A percentile compares a stretch with the other conserved stretches of the same genome.
phyloP scores from a whole-genome alignment of 2,329 filamentous ascomycete species.

The Aspergillus uvarum region DNA sequence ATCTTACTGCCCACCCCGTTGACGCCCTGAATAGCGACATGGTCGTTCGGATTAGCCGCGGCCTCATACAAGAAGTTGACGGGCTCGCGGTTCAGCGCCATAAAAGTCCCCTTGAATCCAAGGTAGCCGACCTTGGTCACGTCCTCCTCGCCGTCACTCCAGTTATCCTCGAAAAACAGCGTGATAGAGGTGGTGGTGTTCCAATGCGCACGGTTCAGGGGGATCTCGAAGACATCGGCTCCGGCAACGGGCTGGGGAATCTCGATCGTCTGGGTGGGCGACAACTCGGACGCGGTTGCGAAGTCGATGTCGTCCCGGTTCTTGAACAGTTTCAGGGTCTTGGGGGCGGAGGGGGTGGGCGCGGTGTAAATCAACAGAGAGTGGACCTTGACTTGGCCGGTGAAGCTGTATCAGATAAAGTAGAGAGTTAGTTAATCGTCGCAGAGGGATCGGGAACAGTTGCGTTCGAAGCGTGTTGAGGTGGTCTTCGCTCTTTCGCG shows the following conservation, averaged over 20 bases:
- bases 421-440: neutral
- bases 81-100: slow-evolving; percentile 78
- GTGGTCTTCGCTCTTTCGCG: neutral
- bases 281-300: slow-evolving; percentile 65
- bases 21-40: slow-evolving; percentile 54
- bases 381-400: slow-evolving; percentile 89
- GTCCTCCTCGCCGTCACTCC: slow-evolving; percentile 75
- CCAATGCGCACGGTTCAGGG: slow-evolving; percentile 85
- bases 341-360: slow-evolving; percentile 67
- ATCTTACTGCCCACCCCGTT: slow-evolving; percentile 39
- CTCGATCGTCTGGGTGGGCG: slow-evolving; percentile 72
- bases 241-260: slow-evolving; percentile 67
- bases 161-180: slow-evolving; percentile 92
- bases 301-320: slow-evolving; percentile 91
- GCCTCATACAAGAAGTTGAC: slow-evolving; percentile 89
- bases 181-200: slow-evolving; percentile 77
- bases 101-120: slow-evolving; percentile 93
- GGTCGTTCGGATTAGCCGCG: slow-evolving; percentile 86
- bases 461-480: neutral
- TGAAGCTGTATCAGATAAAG: slow-evolving; percentile 62
- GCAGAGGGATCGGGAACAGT: neutral
- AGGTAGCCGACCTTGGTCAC: slow-evolving; percentile 77
- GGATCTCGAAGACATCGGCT: slow-evolving; percentile 74
- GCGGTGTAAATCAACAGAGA: slow-evolving; percentile 82
- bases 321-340: slow-evolving; percentile 80